Conservation (phyloP, 169 alveolate species). For the Perkinsus olseni region DNA sequence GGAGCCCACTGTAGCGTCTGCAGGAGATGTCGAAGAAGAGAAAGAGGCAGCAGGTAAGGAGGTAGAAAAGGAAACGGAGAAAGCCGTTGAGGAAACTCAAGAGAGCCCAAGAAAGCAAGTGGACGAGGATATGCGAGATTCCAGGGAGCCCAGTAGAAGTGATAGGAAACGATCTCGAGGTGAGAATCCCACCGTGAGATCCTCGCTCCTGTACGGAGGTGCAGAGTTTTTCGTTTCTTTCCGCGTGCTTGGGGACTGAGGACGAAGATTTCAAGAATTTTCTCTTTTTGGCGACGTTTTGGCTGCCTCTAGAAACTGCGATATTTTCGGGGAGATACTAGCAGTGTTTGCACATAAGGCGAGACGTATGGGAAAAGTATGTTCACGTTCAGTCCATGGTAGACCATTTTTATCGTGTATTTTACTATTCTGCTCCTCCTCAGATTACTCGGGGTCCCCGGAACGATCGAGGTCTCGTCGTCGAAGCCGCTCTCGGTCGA, state of each 20-base stretch:
- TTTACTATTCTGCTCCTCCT: not conserved
- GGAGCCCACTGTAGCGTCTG: not conserved
- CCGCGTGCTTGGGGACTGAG: no score
- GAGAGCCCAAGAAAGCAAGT: not conserved
- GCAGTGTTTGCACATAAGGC: no score
- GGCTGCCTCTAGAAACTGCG: no score
- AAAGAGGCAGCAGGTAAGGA: not conserved
- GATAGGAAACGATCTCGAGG: not conserved
- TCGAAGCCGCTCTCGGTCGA: not conserved
- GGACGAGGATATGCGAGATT: not conserved
- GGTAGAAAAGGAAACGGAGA: not conserved
- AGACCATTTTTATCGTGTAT: no score
- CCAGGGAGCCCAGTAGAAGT: not conserved
- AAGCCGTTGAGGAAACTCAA: not conserved
- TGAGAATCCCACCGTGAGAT: no score
- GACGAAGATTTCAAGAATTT: no score
- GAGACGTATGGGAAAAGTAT: no score
- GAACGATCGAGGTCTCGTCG: not conserved
- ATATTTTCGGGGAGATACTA: no score
- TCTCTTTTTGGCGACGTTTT: no score
- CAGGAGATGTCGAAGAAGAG: not conserved
- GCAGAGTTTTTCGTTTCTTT: not conserved
- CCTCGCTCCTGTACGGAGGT: no score
- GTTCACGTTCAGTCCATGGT: no score
- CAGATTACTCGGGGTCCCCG: not conserved